Evolutionary conservation across 352 stramenopile species (phyloP).

Genomic region (Globisporangium barbulae): DNA sequence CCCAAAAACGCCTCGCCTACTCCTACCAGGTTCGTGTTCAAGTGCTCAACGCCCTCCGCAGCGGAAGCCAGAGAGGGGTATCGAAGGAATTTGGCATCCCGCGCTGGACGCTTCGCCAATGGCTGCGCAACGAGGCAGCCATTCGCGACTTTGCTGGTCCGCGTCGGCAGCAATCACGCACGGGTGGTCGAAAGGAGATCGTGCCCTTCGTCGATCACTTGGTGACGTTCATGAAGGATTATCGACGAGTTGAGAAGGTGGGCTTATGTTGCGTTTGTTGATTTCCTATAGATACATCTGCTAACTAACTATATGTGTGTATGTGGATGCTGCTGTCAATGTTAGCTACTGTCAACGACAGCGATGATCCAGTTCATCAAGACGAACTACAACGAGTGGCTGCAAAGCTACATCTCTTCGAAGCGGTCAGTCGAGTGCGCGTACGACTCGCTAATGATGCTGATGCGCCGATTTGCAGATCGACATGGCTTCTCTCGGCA

Average conservation of each 20-base stretch:
- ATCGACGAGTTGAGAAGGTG: neutral
- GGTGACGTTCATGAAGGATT: neutral
- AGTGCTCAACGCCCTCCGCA: neutral
- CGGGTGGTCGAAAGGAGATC: neutral
- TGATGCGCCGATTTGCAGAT: neutral
- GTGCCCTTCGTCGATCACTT: neutral
- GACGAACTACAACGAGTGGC: neutral
- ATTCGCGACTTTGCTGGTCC: neutral
- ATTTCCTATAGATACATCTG: no score
- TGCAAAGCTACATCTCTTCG: neutral
- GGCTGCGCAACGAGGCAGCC: neutral
- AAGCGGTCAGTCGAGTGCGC: neutral
- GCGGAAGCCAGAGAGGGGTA: neutral
- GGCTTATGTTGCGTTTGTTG: no score
- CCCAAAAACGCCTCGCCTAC: neutral
- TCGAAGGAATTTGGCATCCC: neutral
- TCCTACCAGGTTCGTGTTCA: neutral
- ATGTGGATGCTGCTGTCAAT: neutral
- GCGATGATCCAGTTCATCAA: neutral
- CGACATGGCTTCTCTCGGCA: no score
- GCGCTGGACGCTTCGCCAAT: neutral
- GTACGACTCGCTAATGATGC: neutral
- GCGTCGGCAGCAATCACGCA: neutral
- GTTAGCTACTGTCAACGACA: neutral
- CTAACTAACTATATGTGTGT: neutral